Conservation (phyloP, 169 alveolate genomes). For the Cryptosporidium parvum region DNA sequence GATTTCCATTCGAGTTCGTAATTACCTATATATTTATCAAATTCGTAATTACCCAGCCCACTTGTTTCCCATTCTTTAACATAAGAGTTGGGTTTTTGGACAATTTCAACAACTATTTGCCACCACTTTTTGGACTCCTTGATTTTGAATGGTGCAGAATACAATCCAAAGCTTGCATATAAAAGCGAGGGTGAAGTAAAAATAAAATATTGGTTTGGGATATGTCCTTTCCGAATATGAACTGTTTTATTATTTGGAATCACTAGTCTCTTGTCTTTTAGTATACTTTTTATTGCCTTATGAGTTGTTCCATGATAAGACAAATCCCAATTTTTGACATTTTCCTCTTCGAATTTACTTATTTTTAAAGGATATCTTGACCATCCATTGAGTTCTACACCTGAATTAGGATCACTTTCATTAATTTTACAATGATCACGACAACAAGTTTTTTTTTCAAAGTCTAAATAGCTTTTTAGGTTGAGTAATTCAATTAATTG, state of each 20-base stretch:
- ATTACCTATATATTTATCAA: constrained; percentile 45
- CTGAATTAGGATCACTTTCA: not conserved
- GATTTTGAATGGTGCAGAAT: constrained; percentile 69
- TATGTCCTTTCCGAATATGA: constrained; percentile 72
- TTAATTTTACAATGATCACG: constrained; percentile 17
- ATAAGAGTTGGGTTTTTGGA: constrained; percentile 61
- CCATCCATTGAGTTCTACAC: constrained; percentile 55
- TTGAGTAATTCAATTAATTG: constrained; percentile 23
- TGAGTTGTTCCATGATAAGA: constrained; percentile 75
- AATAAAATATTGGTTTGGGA: constrained; percentile 72
- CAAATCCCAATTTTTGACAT: constrained; percentile 48
- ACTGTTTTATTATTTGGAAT: constrained; percentile 73
- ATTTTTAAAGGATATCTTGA: constrained; percentile 60
- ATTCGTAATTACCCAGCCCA: constrained; percentile 58
- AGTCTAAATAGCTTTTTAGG: constrained; percentile 5
- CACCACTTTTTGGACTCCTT: constrained; percentile 37
- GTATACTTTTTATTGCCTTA: constrained; percentile 57
- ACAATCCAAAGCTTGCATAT: constrained; percentile 76
- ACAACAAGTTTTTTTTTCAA: constrained; percentile 34
- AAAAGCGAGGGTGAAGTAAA: constrained; percentile 76
- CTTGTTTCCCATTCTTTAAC: constrained; percentile 74
- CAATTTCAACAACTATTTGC: constrained; percentile 74
- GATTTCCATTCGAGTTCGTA: constrained; percentile 76
- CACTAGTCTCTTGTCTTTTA: constrained; percentile 40
- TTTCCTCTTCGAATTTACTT: constrained; percentile 26